Base-by-base conservation (phyloP, 768 basidiomycete species). In the Termitomyces sp. region DNA sequence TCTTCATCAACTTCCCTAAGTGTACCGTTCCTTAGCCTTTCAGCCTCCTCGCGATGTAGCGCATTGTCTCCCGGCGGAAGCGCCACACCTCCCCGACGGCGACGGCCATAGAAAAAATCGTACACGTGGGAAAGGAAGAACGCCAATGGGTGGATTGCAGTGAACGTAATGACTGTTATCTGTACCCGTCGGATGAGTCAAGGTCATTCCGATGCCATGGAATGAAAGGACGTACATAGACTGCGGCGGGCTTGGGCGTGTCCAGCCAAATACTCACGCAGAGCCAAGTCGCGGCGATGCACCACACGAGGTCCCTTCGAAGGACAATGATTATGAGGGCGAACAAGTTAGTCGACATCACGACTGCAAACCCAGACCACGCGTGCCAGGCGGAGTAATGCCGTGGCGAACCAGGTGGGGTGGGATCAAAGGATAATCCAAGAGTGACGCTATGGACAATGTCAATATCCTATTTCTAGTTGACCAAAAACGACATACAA, bases 261-360 rank as follows among this genome's bases (percentile, higher is more conserved):
- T 78, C 74, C 24, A 74, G 71, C 86, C 87, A 90, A 5, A 92
- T 75, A 65, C 85, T 84, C 22, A 87, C 76, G 61, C 85, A 85
- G 22, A 90, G 80, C 91, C 91, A 93, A 0, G 84, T 86, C 0
- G 89, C 86, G 0, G 88, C 88, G 15, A 87, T 77, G 39, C 86
- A 85, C 89, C 89, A 92, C 0, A 92, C 87, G 53, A 92, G 73
- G 66, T 93, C 92, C 3, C 82, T 76, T 1, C 86, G 77, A 1
- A 82, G n/a, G 3, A 81, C 66, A 40, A 91, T 71, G 35, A 90
- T 80, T 39, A 86, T 38, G 0, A 90, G 66, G 3, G 83, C 83
- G 61, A 84, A 59, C 46, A 84, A 40, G 69, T 96, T 93, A 4
- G 87, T 84, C 8, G 79, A 79, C 9, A 88, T 75, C 32, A 94